Base-by-base conservation (phyloP, 225 moss, liverwort and hornwort genomes). In the Sphagnum contortum region DNA sequence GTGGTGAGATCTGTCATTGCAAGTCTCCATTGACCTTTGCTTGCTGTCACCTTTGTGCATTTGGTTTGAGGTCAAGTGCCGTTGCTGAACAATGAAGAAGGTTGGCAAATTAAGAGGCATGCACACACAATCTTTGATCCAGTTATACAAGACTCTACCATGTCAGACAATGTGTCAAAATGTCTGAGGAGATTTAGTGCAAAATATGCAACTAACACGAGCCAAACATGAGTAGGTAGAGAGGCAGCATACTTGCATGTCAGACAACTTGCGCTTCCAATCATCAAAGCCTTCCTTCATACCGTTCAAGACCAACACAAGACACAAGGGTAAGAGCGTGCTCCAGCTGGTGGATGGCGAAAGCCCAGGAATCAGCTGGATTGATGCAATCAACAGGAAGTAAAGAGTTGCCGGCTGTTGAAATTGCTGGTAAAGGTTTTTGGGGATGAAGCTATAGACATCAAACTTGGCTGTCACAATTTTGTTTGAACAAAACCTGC, bases 281-380 rank as follows among this genome's bases (percentile, higher is more conserved):
- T 98, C 96, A 76, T 98, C 93, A 68, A 78, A 73, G 3, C 69
- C 87, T 77, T 93, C 92, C 82, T 98, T 98, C 3, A 87, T 50
- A 12, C 83, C 92, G 68, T 98, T 93, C 1, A 98, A 64, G 67
- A 82, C 61, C 8, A 98, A 69, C 9, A 98, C 96, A 76, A 91
- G 89, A 4, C 79, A 62, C 9, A 98, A 75, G n/a, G 93, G 89
- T 66, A 76, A 68, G 47, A 98, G 59, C 44, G 93, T 98, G 11
- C 87, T 86, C 12, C 61, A 46, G 87, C 90, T 92, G 57, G 60
- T 80, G 48, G 80, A 81, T 2, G 87, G 72, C 48, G 93, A 89
- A 55, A 98, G 73, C 45, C 78, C 65, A 3, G 73, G 70, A 76
- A 65, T 82, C 47, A 86, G 77, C 63, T 98, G 92, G 47, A 93